Percentiles rank a stretch among this genome's conserved stretches.
These are phyloP conservation scores for Ephemerocybe angulata DNA, from an alignment of 768 basidiomycete genomes.

Conservation along the genomic window DNA sequence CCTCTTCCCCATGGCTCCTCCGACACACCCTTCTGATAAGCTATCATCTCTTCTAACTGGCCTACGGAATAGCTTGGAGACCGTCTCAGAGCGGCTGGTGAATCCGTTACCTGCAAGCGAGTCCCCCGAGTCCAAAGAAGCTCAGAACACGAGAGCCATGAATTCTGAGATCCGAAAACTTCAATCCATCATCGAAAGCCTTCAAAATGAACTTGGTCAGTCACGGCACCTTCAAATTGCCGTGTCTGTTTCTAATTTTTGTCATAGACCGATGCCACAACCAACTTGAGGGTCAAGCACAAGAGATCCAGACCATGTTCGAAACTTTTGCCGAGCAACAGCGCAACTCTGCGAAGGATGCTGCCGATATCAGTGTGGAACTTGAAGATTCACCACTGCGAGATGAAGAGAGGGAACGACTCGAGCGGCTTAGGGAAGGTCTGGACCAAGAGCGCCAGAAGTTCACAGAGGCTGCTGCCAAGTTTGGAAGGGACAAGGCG, in stretches of 20 bases:
- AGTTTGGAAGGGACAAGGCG: conserved; percentile 61
- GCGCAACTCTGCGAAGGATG: conserved; percentile 27
- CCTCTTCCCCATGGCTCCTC: conserved; percentile 53
- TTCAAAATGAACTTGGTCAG: conserved; percentile 60
- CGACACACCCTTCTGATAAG: conserved; percentile 46
- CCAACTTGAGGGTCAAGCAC: conserved; percentile 36
- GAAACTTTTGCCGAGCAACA: conserved; percentile 52
- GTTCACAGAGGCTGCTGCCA: conserved; percentile 61
- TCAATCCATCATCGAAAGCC: conserved; percentile 43
- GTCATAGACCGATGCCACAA: conserved; percentile 49
- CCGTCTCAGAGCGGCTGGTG: conserved; percentile 25
- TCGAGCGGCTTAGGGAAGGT: conserved; percentile 50
- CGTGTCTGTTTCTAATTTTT: not conserved
- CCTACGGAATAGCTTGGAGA: conserved; percentile 34
- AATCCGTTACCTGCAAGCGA: conserved; percentile 12
- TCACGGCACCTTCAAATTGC: conserved; percentile 1
- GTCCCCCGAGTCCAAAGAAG: conserved; percentile 21
- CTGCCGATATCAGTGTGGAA: conserved; percentile 48
- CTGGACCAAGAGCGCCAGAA: conserved; percentile 64
- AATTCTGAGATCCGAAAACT: conserved; percentile 45
- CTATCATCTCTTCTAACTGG: conserved; percentile 41
- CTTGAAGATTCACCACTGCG: conserved; percentile 48
- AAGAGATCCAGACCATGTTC: conserved; percentile 51
- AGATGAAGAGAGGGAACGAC: conserved; percentile 52
- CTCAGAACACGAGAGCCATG: conserved; percentile 24